Evolutionary conservation across 352 stramenopile species (phyloP).

Genomic region (Globisporangium nunn): DNA sequence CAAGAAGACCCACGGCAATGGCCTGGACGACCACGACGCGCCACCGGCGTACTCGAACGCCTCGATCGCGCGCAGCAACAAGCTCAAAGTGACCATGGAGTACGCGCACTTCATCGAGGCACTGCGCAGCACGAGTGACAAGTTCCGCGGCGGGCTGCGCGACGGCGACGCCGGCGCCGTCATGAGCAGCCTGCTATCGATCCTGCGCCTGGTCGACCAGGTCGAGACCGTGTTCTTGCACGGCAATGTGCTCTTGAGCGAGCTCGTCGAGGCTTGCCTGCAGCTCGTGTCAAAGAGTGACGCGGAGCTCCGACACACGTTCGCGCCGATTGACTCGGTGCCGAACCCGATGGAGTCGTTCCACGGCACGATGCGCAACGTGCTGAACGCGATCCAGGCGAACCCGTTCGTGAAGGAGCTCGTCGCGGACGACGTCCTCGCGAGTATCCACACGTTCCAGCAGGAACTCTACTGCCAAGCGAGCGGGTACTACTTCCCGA

Average conservation of each 20-base stretch:
- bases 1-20: constrained; percentile 20
- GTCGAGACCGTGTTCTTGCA: constrained; percentile 73
- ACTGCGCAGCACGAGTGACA: constrained; percentile 50
- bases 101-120: constrained; percentile 79
- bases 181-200: constrained; percentile 49
- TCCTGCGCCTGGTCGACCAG: constrained; percentile 65
- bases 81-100: constrained; percentile 65
- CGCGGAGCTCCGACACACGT: constrained; percentile 30
- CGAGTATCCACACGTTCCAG: constrained; percentile 54
- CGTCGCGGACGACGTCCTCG: constrained; percentile 41
- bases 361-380: constrained; percentile 65
- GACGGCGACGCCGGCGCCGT: constrained; percentile 55
- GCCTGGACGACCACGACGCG: constrained; percentile 17
- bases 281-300: constrained; percentile 36
- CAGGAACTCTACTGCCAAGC: constrained; percentile 67
- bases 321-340: constrained; percentile 50
- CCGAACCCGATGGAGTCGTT: constrained; percentile 68
- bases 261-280: constrained; percentile 50
- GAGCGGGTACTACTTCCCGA: constrained; percentile 62
- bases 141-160: constrained; percentile 43
- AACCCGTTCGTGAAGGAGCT: constrained; percentile 67
- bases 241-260: constrained; percentile 48
- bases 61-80: constrained; percentile 65
- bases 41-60: constrained; percentile 43
- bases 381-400: constrained; percentile 55